Evolutionary conservation across 176 grass and related monocot species (phyloP), one percentile per base, ranked within the genome.

Genomic region (Cymbopogon citratus): DNA sequence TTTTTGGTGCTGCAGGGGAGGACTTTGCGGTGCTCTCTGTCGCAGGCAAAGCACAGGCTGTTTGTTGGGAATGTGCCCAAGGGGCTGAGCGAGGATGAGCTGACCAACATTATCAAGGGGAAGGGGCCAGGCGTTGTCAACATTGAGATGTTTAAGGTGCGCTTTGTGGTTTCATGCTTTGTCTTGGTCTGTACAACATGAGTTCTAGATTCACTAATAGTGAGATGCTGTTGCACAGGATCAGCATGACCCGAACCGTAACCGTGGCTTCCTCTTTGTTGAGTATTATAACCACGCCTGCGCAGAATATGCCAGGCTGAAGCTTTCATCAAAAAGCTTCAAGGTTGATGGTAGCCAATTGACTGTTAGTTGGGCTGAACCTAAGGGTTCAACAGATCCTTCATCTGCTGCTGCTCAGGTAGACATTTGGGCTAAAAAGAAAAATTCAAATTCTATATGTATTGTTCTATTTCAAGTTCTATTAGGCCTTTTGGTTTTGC

Each of bases 31-130:
- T 99, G 96, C 82, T 95, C 96, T 26, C 63, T 93, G 64, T 91
- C 96, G 0, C 92, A 99, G 89, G 93, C 89, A 54, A 99, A 99
- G 60, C 96, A 95, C 80, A 88, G 96, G 41, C 84, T 99, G 33
- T 99, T 99, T n/a, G 60, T 99, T 27, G 96, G 96, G 25, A 99
- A 99, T 87, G 92, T 99, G 52, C 96, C 96, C 3, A 99, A 99
- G 83, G 90, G 92, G 45, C 91, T 99, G 87, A 77, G 90, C 28
- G 96, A 99, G 79, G 96, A 93, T 10, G 92, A 99, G 48, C 80
- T 99, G 28, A 89, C 77, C n/a, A 93, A 80, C 52, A 90, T 95
- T 81, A 92, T 99, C 19, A 83, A 93, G n/a, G 90, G 78, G 4
- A 91, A 88, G 75, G 90, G 91, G 39, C 92, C 96, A 40, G 96